Base-by-base conservation (phyloP, 257 asterid genomes). In the Capsicum rhomboideum region DNA sequence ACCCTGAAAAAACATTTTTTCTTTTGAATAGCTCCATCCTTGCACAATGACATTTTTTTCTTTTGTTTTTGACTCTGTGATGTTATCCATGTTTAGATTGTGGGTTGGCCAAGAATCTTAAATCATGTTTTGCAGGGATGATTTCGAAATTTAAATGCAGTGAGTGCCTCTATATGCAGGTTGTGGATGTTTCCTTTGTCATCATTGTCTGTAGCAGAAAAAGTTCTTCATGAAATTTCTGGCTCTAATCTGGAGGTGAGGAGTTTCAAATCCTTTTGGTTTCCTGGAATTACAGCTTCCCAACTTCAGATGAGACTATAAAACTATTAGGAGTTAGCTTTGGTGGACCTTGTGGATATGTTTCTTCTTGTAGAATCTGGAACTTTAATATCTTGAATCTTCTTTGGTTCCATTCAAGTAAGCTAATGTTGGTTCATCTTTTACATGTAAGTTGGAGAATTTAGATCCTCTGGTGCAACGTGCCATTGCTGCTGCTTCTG, bases 401-500 rank as follows among this genome's bases (percentile, higher is more conserved):
- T 23, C 40, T 75, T 26, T 26, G 10, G 81, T 16, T 75, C 61
- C 46, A 50, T 50, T 75, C n/a, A 31, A 79, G 71, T 31, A 71
- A 84, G 79, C 79, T 82, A 82, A 69, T 88, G 85, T 83, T 75
- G 64, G 50, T 79, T 85, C 42, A 67, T 64, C 56, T 23, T 85
- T 85, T 63, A 69, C 79, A 69, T 86, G 84, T 67, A 92, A 96
- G 99, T 85, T 96, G 84, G 98, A 93, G 90, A 92, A 90, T 87
- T 89, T 96, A 88, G 99, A 96, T 87, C 98, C 99, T 87, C 79
- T 96, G 90, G 98, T 94, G 29, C 90, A 86, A 83, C 96, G 97
- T 87, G 99, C 99, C 83, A 89, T 96, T 89, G 90, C 91, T 82
- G 97, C 97, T 82, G 92, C 95, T 84, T 66, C 92, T 87, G 85